A percentile compares a stretch with the other conserved stretches of the same genome.
These are phyloP conservation scores for Austroboletus rostrupii DNA, from an alignment of 1,284 basidiomycete genomes.

Conservation along the genomic window DNA sequence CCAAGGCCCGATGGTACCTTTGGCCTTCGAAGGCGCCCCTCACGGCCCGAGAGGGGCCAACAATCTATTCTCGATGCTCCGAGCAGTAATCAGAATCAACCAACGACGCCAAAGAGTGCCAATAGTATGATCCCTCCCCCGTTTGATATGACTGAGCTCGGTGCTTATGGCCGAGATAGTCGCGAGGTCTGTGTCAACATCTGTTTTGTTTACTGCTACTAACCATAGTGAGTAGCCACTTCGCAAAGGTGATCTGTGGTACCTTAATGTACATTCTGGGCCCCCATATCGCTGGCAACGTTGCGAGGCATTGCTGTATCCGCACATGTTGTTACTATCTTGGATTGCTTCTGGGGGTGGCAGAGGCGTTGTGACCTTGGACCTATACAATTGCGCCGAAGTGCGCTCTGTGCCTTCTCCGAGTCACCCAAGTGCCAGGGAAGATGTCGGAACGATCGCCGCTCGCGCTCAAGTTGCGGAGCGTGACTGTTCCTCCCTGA, in stretches of 20 bases:
- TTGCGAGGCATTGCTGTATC: conserved; percentile 79
- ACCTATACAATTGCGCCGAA: conserved; percentile 78
- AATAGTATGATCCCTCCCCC: conserved; percentile 39
- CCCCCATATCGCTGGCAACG: conserved; percentile 81
- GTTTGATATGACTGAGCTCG: conserved; percentile 45
- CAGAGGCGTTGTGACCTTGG: conserved; percentile 76
- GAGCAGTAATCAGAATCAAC: conserved; percentile 15
- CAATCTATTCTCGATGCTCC: conserved; percentile 13
- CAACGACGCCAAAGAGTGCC: conserved; percentile 26
- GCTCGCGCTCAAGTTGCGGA: conserved; percentile 57
- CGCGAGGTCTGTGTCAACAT: conserved; percentile 42
- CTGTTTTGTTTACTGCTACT: conserved; percentile 27
- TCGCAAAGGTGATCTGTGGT: conserved; percentile 81
- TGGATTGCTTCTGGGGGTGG: conserved; percentile 80
- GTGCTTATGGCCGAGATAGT: conserved; percentile 38
- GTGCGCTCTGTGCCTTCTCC: conserved; percentile 78
- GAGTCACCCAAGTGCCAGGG: conserved; percentile 68
- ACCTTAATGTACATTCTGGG: conserved; percentile 80
- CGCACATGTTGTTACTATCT: conserved; percentile 72
- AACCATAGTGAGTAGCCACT: conserved; percentile 54
- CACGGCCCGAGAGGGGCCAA: conserved; percentile 37
- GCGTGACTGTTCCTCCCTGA: conserved; percentile 42
- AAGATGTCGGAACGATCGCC: conserved; percentile 81
- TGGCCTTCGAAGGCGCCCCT: conserved; percentile 57
- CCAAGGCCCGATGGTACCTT: conserved; percentile 47